Percentiles rank a stretch among this genome's conserved stretches.
Conservation (phyloP, 2,329 filamentous ascomycete species). For the Aspergillus pseudoviridinutans region DNA sequence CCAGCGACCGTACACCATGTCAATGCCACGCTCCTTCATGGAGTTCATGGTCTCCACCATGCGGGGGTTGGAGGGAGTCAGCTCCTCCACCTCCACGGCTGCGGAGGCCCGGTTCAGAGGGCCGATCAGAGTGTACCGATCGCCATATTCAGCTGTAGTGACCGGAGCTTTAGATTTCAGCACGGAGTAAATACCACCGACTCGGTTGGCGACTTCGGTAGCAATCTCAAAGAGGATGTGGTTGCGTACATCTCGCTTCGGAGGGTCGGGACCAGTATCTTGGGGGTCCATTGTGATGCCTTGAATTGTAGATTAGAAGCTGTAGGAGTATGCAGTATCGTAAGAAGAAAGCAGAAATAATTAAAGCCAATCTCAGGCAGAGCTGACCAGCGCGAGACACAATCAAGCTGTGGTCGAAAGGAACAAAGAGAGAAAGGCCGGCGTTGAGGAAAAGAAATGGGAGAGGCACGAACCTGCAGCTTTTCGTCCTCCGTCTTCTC, state of each 20-base stretch:
- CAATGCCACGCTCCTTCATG: slow-evolving; percentile 89
- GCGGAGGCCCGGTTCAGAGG: slow-evolving; percentile 90
- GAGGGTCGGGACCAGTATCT: slow-evolving; percentile 53
- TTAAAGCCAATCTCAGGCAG: background rate
- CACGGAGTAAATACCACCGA: slow-evolving; percentile 98
- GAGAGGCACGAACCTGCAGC: background rate
- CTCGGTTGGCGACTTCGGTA: slow-evolving; percentile 95
- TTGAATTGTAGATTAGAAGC: background rate
- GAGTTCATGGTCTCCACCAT: slow-evolving; percentile 78
- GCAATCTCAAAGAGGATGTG: slow-evolving; percentile 96
- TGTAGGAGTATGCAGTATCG: background rate
- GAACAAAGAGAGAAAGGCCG: too few relatives aligned
- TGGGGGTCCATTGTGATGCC: slow-evolving; percentile 11
- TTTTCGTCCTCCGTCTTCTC: background rate
- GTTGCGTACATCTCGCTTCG: slow-evolving; percentile 75
- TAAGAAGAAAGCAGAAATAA: background rate
- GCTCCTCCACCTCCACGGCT: slow-evolving; percentile 93
- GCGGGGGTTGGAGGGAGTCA: slow-evolving; percentile 77
- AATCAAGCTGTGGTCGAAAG: background rate
- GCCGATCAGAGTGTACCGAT: slow-evolving; percentile 90
- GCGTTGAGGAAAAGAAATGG: background rate
- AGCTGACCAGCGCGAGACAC: background rate
- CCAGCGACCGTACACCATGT: slow-evolving; percentile 91
- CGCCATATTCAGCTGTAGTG: slow-evolving; percentile 97
- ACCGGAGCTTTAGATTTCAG: slow-evolving; percentile 98